Conservation (phyloP, 2,329 filamentous ascomycete species). For the Macrophomina pseudophaseolina region DNA sequence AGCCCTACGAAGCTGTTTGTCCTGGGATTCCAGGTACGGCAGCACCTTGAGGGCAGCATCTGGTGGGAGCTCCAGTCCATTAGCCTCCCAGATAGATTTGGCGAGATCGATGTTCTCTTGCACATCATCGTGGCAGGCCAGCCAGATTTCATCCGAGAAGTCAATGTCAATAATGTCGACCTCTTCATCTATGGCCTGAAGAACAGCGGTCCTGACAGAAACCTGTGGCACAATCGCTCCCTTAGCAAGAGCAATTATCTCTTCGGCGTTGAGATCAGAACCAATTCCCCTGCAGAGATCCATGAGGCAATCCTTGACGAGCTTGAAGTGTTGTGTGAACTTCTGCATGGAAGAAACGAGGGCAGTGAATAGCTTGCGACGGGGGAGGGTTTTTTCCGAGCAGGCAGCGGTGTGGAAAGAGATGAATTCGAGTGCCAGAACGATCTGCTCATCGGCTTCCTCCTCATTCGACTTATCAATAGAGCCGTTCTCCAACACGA, state of each 20-base stretch:
- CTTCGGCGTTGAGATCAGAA: slow-evolving; percentile 74
- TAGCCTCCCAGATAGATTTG: slow-evolving; percentile 93
- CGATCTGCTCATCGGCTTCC: slow-evolving; percentile 85
- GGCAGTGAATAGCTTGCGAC: slow-evolving; percentile 71
- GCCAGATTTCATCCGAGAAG: slow-evolving; percentile 90
- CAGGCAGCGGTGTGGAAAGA: slow-evolving; percentile 86
- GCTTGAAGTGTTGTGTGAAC: slow-evolving; percentile 92
- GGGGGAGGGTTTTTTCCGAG: slow-evolving; percentile 75
- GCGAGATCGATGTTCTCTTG: slow-evolving; percentile 85
- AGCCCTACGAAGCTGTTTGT: slow-evolving; percentile 80
- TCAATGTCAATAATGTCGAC: slow-evolving; percentile 87
- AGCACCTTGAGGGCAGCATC: slow-evolving; percentile 71
- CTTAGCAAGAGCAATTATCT: slow-evolving; percentile 76
- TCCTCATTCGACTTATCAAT: slow-evolving; percentile 71
- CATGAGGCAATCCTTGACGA: slow-evolving; percentile 88
- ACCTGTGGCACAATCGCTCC: slow-evolving; percentile 80
- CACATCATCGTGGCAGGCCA: slow-evolving; percentile 89
- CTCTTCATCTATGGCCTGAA: slow-evolving; percentile 90
- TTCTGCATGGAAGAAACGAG: slow-evolving; percentile 83
- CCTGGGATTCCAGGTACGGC: slow-evolving; percentile 78
- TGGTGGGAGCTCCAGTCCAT: slow-evolving; percentile 72
- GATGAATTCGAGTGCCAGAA: slow-evolving; percentile 86
- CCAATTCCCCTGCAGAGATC: slow-evolving; percentile 86
- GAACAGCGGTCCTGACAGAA: slow-evolving; percentile 79
- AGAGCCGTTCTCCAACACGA: slow-evolving; percentile 79